These are phyloP conservation scores for Zymoseptoria brevis DNA, from an alignment of 2,329 filamentous ascomycete genomes.

Conservation along the genomic window DNA sequence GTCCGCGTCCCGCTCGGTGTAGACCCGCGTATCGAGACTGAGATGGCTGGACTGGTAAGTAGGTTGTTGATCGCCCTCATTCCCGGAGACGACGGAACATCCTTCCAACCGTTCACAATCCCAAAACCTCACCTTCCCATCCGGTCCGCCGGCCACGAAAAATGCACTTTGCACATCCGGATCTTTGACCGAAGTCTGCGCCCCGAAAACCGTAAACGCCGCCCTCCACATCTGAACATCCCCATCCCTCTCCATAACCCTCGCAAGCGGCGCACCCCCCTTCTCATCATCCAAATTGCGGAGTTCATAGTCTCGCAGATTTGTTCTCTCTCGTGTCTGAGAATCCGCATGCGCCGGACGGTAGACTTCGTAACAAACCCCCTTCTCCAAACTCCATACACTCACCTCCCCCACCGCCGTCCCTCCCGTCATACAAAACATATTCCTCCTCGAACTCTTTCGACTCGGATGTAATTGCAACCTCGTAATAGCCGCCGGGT, in stretches of 20 bases:
- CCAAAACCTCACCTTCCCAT: slow-evolving; percentile 91
- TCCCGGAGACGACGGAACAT: slow-evolving; percentile 72
- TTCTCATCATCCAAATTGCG: slow-evolving; percentile 88
- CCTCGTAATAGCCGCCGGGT: slow-evolving; percentile 70
- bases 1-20: slow-evolving; percentile 29
- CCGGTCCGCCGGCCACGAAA: slow-evolving; percentile 77
- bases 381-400: slow-evolving; percentile 91
- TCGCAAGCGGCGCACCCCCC: slow-evolving; percentile 72
- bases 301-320: slow-evolving; percentile 62
- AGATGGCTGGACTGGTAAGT: slow-evolving; percentile 50
- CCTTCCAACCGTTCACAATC: slow-evolving; percentile 71
- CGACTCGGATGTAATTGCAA: slow-evolving; percentile 63
- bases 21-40: slow-evolving; percentile 34
- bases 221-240: neutral
- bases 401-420: slow-evolving; percentile 83
- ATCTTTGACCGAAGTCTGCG: slow-evolving; percentile 61
- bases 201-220: slow-evolving; percentile 46
- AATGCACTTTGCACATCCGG: slow-evolving; percentile 70
- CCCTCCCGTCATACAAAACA: slow-evolving; percentile 82
- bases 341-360: slow-evolving; percentile 53
- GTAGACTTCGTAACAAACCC: slow-evolving; percentile 81
- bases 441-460: slow-evolving; percentile 57
- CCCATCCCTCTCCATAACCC: neutral
- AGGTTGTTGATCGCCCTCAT: slow-evolving; percentile 56
- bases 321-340: slow-evolving; percentile 32